These are phyloP conservation scores for Massariosphaeria phaeospora DNA, from an alignment of 495 filamentous ascomycete genomes.

Conservation along the genomic window DNA sequence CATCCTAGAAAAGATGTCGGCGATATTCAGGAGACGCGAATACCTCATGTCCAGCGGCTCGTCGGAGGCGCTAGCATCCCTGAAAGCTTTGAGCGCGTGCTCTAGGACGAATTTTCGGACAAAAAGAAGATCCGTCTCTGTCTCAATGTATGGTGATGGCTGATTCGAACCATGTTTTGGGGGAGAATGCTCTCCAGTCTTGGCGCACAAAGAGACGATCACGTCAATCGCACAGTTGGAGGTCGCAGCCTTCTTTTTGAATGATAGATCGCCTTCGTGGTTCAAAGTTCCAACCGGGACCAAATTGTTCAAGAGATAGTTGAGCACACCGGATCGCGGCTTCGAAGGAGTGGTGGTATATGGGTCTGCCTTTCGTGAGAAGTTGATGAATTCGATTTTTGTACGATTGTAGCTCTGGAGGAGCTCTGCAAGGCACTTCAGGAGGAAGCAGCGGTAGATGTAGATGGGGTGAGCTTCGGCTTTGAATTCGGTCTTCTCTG, in stretches of 20 bases:
- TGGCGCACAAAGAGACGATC: conserved; percentile 78
- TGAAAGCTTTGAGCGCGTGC: conserved; percentile 86
- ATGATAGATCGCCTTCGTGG: conserved; percentile 64
- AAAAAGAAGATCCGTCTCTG: conserved; percentile 83
- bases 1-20: conserved; percentile 90
- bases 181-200: conserved; percentile 67
- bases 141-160: conserved; percentile 53
- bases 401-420: conserved; percentile 89
- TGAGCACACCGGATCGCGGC: conserved; percentile 84
- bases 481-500: conserved; percentile 76
- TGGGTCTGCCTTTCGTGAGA: conserved; percentile 82
- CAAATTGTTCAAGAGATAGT: conserved; percentile 84
- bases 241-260: conserved; percentile 79
- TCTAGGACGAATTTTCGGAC: conserved; percentile 93
- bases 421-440: conserved; percentile 89
- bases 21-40: conserved; percentile 72
- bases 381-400: conserved; percentile 98
- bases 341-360: conserved; percentile 84
- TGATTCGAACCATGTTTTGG: conserved; percentile 46
- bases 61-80: conserved; percentile 71
- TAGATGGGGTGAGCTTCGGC: conserved; percentile 91
- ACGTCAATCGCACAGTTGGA: conserved; percentile 79
- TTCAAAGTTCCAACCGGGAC: conserved; percentile 73
- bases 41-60: conserved; percentile 87
- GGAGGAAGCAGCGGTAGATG: conserved; percentile 90